These are phyloP conservation scores for Coemansia guatemalensis DNA, from an alignment of 192 early-diverging fungal genomes.

Conservation along the genomic window DNA sequence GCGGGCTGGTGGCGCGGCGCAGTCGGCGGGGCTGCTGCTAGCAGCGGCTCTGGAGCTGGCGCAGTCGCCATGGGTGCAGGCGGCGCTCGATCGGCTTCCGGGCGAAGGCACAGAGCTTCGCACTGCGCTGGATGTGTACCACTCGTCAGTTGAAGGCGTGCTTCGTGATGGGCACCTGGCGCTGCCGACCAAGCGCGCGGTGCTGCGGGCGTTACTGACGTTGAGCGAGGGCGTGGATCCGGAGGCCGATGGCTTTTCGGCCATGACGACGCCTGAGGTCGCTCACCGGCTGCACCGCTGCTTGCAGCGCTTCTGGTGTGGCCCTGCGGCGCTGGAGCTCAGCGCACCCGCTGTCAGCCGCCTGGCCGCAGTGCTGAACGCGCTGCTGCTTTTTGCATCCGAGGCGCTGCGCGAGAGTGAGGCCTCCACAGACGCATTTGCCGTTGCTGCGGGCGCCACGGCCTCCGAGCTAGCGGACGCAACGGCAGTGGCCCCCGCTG, in stretches of 20 bases:
- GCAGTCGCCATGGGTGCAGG: constrained; percentile 30
- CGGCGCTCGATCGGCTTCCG: constrained; percentile 14
- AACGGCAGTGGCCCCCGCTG: background rate
- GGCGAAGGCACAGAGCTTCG: constrained; percentile 8
- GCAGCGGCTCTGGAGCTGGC: constrained; percentile 26
- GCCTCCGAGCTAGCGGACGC: background rate
- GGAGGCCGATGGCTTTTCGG: constrained; percentile 33
- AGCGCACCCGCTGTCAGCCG: constrained; percentile 11
- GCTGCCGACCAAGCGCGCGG: constrained; percentile 36
- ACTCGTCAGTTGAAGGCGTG: constrained; percentile 33
- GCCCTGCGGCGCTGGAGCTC: constrained; percentile 7
- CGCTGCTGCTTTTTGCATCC: constrained; percentile 41
- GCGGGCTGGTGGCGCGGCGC: constrained; percentile 15
- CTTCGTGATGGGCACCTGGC: constrained; percentile 17
- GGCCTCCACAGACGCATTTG: constrained; percentile 47
- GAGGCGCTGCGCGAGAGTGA: constrained; percentile 46
- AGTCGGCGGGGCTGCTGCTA: constrained; percentile 19
- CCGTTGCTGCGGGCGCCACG: constrained; percentile 30
- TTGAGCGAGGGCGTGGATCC: constrained; percentile 42
- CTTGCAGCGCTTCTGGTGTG: constrained; percentile 31
- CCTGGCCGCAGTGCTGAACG: constrained; percentile 33
- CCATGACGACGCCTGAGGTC: constrained; percentile 51
- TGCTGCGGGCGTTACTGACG: constrained; percentile 37
- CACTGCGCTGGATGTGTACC: constrained; percentile 43
- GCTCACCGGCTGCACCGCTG: constrained; percentile 36